Conservation (phyloP, 768 basidiomycete species). For the Termitomyces titanicus region DNA sequence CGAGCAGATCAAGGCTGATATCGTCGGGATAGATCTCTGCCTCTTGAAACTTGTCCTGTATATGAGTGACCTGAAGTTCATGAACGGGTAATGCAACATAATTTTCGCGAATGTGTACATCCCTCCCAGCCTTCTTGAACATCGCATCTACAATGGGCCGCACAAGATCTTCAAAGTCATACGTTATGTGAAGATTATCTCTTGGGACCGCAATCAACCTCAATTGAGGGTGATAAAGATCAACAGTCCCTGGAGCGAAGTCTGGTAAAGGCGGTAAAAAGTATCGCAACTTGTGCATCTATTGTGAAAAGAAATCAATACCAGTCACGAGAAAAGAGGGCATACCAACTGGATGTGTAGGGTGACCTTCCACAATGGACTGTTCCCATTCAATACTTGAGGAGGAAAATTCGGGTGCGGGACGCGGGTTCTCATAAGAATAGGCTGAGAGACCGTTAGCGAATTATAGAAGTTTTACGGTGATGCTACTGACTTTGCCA, state of each 20-base stretch:
- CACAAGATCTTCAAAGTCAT: constrained; percentile 44
- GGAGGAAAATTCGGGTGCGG: constrained; percentile 39
- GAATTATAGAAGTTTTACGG: no score
- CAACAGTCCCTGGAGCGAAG: constrained; percentile 42
- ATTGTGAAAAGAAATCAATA: neutral
- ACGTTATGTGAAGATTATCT: constrained; percentile 40
- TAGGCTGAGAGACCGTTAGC: constrained; percentile 25
- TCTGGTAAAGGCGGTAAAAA: constrained; percentile 48
- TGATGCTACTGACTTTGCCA: constrained; percentile 44
- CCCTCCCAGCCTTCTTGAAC: constrained; percentile 31
- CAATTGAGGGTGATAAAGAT: constrained; percentile 45
- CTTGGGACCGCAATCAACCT: constrained; percentile 45
- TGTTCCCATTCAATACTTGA: constrained; percentile 58
- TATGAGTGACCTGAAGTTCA: constrained; percentile 49
- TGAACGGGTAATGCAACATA: constrained; percentile 48
- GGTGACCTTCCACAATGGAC: constrained; percentile 58
- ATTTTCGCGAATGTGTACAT: constrained; percentile 29
- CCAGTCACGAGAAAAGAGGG: neutral
- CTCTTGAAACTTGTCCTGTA: constrained; percentile 46
- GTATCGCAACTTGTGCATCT: constrained; percentile 58
- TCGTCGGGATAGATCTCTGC: constrained; percentile 38
- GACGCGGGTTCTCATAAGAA: constrained; percentile 47
- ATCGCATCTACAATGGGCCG: constrained; percentile 39
- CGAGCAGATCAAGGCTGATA: constrained; percentile 39
- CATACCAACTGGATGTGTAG: constrained; percentile 49